Evolutionary conservation across 257 asterid genomes (phyloP).

Genomic region (Solanum piurae): DNA sequence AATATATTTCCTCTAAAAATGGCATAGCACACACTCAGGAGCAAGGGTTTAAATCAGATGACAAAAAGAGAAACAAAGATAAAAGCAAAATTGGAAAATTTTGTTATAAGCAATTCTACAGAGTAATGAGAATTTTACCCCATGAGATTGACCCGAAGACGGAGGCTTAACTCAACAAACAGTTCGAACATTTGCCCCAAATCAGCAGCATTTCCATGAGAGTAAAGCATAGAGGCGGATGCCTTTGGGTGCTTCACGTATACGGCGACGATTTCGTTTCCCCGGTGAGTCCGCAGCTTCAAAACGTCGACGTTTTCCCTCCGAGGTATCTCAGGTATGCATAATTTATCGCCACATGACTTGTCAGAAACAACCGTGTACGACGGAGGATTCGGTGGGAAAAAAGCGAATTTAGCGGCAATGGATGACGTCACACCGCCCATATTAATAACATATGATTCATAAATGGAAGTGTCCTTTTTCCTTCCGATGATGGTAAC

Average conservation of each 20-base stretch:
- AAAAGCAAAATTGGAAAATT: background rate
- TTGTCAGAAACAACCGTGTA: background rate
- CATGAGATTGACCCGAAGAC: background rate
- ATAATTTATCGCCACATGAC: background rate
- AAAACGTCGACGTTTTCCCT: slow-evolving; percentile 5
- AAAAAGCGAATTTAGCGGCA: slow-evolving; percentile 7
- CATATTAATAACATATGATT: background rate
- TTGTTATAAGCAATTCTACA: background rate
- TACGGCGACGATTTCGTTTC: background rate
- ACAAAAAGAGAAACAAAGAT: background rate
- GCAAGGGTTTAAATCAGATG: background rate
- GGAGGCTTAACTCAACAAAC: background rate
- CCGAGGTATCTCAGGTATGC: background rate
- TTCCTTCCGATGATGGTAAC: background rate
- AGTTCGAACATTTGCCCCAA: background rate
- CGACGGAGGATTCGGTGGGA: slow-evolving; percentile 9
- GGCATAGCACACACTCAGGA: background rate
- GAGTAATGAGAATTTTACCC: background rate
- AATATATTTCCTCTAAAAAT: background rate
- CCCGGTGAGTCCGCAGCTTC: background rate
- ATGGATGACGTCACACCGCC: slow-evolving; percentile 11
- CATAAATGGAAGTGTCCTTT: background rate
- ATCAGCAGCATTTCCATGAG: slow-evolving; percentile 4
- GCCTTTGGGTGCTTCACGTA: background rate
- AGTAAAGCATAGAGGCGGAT: background rate